Percentiles rank a stretch among this genome's conserved stretches.
Evolutionary conservation across 768 basidiomycete genomes (phyloP).

Genomic region (Rhizopogon rudus): DNA sequence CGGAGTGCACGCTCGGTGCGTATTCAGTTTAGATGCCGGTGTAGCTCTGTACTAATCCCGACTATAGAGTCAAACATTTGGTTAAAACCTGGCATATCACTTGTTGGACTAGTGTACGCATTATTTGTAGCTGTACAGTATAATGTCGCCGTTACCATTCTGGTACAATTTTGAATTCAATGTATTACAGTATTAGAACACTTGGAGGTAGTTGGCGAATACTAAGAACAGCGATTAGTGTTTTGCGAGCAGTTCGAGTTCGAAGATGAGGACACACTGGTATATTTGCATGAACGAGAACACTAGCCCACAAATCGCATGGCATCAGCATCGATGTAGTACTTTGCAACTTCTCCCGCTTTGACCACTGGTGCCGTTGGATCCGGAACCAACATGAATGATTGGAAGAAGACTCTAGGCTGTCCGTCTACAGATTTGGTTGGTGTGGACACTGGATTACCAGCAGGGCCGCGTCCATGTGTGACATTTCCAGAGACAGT

Average conservation of each 20-base stretch:
- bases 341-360: constrained; percentile 73
- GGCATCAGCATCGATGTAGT: constrained; percentile 75
- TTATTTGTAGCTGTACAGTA: constrained; percentile 5
- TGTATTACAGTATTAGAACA: not conserved
- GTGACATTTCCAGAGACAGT: constrained; percentile 78
- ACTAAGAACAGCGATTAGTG: not conserved
- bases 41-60: not conserved
- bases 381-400: constrained; percentile 81
- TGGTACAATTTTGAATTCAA: not conserved
- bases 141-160: not conserved
- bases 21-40: constrained; percentile 14
- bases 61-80: constrained; percentile 84
- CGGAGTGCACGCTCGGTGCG: constrained; percentile 77
- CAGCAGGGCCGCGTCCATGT: constrained; percentile 56
- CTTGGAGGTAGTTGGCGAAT: not conserved
- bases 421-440: constrained; percentile 63
- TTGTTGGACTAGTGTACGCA: not conserved
- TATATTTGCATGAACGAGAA: not conserved
- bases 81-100: constrained; percentile 34
- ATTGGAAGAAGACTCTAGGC: constrained; percentile 82
- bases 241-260: not conserved
- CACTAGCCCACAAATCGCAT: constrained; percentile 76
- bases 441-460: constrained; percentile 49
- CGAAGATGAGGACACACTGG: not conserved
- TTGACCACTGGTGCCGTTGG: constrained; percentile 57